Evolutionary conservation across 371 early-diverging fungal genomes (phyloP), one percentile per base, ranked within the genome.

Genomic region (Mucor irregularis): DNA sequence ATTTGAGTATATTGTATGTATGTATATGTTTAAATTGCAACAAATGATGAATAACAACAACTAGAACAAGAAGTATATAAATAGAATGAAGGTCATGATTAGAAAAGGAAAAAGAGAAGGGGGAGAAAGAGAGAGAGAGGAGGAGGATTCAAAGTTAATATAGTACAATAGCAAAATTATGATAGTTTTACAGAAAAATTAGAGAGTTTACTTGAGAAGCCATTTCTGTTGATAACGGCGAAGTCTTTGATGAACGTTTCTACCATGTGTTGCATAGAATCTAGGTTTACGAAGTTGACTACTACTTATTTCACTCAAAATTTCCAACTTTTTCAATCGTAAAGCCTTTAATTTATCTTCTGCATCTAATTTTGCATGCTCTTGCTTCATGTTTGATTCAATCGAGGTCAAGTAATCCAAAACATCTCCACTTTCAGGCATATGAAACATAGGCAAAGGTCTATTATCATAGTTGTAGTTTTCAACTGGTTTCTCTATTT

Each of bases 361-460:
- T 17, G 24, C 38, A 11, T 54, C 56, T 45, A 61, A 9, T 26
- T 42, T 53, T 21, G 51, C 37, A 45, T 55, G 44, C 16, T 64
- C 51, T 38, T 28, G 26, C 9, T 64, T 61, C 55, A 69, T 52
- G 10, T 65, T 74, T 11, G 62, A 56, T 44, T 78, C 68, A 29
- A 78, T 40, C 0, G 64, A 55, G 3, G 64, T 61, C 10, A 78
- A 49, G 45, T 69, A 78, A 44, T 78, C 73, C 14, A 78, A 48
- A 4, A 78, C 56, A 26, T 78, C 66, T 19, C 45, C 53, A 47
- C 73, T 71, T 19, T 68, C 68, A 8, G 78, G 78, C 78, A 78
- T 78, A 58, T 73, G 57, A 38, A 62, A 69, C 34, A 71, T 65
- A 9, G 75, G 75, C 22, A 74, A 28, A 8, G 58, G 25, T 10